Percentiles rank a stretch among this genome's conserved stretches.
Conservation (phyloP, 768 basidiomycete species). For the Suillus variegatus region DNA sequence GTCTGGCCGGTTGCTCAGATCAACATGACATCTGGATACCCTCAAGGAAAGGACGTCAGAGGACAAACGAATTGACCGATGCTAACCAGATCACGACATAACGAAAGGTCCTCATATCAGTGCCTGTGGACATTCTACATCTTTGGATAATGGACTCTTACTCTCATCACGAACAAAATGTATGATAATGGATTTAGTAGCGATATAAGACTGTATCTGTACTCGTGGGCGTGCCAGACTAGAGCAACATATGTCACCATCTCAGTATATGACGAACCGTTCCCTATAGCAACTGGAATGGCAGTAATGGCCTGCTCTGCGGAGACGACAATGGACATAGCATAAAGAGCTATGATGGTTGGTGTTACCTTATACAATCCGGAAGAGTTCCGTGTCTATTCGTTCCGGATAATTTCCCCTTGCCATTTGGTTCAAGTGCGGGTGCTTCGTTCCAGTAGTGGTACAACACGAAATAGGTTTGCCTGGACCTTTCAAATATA, state of each 20-base stretch:
- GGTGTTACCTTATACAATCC: neutral
- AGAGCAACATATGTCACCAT: neutral
- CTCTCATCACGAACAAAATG: neutral
- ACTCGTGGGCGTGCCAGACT: neutral
- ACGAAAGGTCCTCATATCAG: neutral
- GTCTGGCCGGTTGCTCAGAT: neutral
- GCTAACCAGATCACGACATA: neutral
- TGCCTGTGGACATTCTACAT: neutral
- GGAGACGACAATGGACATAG: neutral
- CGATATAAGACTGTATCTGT: neutral
- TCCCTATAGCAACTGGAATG: neutral
- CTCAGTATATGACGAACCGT: neutral
- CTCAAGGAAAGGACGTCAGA: neutral
- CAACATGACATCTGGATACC: neutral
- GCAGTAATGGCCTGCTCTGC: neutral
- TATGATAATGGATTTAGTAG: neutral
- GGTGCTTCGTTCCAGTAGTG: too few relatives aligned
- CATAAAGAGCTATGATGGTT: neutral
- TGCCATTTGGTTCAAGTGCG: too few relatives aligned
- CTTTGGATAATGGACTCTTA: neutral
- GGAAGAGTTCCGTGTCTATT: neutral
- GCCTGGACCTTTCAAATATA: too few relatives aligned
- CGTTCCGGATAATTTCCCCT: too few relatives aligned
- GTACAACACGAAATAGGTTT: too few relatives aligned
- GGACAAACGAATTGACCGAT: neutral